A percentile compares a stretch with the other conserved stretches of the same genome.
Evolutionary conservation across 257 asterid species (phyloP).

Genomic region (Voacanga thouarsii): DNA sequence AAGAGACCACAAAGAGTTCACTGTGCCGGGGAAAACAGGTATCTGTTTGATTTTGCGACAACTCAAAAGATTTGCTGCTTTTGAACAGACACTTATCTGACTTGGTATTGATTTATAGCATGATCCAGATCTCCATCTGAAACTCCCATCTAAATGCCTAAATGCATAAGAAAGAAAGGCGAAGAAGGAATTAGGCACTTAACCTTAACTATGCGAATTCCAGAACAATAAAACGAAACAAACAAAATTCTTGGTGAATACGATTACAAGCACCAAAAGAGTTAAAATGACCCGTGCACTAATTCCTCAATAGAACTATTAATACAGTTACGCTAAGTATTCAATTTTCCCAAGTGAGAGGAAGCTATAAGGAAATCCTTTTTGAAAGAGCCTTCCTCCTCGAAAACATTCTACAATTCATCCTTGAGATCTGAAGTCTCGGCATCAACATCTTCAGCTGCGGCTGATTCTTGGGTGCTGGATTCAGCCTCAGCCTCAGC

Average conservation of each 20-base stretch:
- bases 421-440: slow-evolving; percentile 45
- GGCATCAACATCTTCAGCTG: slow-evolving; percentile 24
- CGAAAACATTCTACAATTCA: slow-evolving; percentile 50
- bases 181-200: not conserved
- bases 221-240: not conserved
- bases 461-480: slow-evolving; percentile 34
- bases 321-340: slow-evolving; percentile 7
- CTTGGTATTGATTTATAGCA: too few species aligned
- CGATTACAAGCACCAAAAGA: slow-evolving; percentile 27
- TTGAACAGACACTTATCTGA: too few species aligned
- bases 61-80: too few species aligned
- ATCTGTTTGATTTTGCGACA: too few species aligned
- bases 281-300: slow-evolving; percentile 13
- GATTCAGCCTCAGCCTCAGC: slow-evolving; percentile 32
- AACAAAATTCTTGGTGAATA: slow-evolving; percentile 26
- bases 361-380: slow-evolving; percentile 16
- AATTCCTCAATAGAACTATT: slow-evolving; percentile 11
- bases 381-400: not conserved
- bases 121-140: too few species aligned
- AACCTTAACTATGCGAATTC: not conserved
- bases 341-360: slow-evolving; percentile 11
- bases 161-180: not conserved
- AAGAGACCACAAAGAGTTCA: too few species aligned
- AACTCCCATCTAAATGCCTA: too few species aligned
- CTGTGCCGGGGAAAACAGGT: too few species aligned